Base-by-base conservation (phyloP, 2,329 filamentous ascomycete species). In the Claviceps pusilla region DNA sequence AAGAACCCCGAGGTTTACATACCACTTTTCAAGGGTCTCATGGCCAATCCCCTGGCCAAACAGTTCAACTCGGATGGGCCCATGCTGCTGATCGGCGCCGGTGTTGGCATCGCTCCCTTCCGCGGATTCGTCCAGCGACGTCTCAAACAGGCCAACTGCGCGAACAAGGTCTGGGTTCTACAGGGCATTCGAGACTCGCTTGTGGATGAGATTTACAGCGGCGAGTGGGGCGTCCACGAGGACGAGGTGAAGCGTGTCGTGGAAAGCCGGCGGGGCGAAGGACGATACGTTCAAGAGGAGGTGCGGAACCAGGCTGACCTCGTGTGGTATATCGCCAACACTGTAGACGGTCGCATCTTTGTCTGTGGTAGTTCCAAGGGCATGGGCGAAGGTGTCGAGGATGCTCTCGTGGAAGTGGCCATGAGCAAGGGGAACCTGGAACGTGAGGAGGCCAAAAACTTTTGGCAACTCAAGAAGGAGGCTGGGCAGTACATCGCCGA, bases 241-340 rank as follows among this genome's bases (percentile, higher is more conserved):
- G 82, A 87, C 52, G 84, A 90, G 66, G 84, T 90, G 51, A 89
- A 90, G 72, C 85, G 82, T 46, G 86, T 93, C 1, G 84, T 90
- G 11, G 81, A 93, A 68, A 87, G 80, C 61, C 83, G 83, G 52
- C 78, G 76, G 50, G 87, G 86, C 48, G 86, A 89, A 61, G 87
- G 88, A 58, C 84, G 86, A 59, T 98, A 98, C 65, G 93, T 98
- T 2, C 93, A 98, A 66, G 93, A 98, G 64, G 93, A 97, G 69
- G 91, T 98, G 9, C 76, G 80, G 11, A 78, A 87, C 59, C 93
- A 97, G 68, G 88, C 90, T 1, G 93, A 97, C 65, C 78, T 97
- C n/a, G 91, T 97, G 16, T 98, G 93, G 93, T 95, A 89, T 68
- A 89, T 97, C 59, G 87, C 95, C 75, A 97, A 97, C 68, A 83